Evolutionary conservation across 2,329 filamentous ascomycete genomes (phyloP).

Genomic region (Aspergillus ustus): DNA sequence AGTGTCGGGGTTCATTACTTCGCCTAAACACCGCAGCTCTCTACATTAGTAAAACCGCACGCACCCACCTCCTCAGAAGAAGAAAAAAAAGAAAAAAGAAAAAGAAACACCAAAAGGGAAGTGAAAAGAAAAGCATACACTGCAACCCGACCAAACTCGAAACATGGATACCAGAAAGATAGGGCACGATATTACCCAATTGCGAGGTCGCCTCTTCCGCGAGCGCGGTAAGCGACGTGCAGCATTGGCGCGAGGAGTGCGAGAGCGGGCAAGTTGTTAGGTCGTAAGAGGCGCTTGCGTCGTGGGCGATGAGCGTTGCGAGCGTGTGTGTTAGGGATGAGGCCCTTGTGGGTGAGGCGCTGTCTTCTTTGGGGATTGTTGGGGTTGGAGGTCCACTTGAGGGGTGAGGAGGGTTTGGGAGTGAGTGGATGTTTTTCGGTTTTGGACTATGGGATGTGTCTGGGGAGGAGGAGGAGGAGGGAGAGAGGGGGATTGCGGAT

Average conservation of each 20-base stretch:
- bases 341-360: neutral
- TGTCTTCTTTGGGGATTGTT: neutral
- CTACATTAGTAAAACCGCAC: no score
- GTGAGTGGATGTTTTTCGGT: neutral
- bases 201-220: conserved; percentile 21
- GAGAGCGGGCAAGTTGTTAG: conserved; percentile 28
- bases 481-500: neutral
- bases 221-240: conserved; percentile 25
- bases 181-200: conserved; percentile 29
- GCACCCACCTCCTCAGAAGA: no score
- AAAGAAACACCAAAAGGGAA: neutral
- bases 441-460: neutral
- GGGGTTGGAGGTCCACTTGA: neutral
- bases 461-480: neutral
- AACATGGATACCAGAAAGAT: conserved; percentile 25
- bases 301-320: conserved; percentile 11
- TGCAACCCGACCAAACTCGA: conserved; percentile 31
- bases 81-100: neutral
- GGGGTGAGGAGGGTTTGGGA: neutral
- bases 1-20: conserved; percentile 22
- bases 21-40: conserved; percentile 21
- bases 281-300: conserved; percentile 17
- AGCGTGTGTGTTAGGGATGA: neutral
- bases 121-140: conserved; percentile 28
- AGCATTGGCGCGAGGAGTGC: conserved; percentile 34